phyloP scores from a whole-genome alignment of 768 basidiomycete species.

The Crepidotus variabilis region DNA sequence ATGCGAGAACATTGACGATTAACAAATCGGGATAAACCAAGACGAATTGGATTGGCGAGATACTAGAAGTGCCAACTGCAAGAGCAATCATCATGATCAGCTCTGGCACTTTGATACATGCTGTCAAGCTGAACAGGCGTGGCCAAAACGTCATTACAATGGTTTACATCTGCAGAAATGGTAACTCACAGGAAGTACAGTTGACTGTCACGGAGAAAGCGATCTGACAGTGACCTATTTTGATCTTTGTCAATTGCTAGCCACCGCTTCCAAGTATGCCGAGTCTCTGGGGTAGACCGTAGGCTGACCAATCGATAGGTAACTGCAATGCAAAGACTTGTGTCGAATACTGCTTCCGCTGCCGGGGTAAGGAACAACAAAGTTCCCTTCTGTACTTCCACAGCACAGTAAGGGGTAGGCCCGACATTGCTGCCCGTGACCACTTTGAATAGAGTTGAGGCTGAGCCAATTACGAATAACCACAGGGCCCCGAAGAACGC shows the following conservation, averaged over 20 bases:
- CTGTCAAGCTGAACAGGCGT: not conserved
- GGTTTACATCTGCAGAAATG: too few species aligned
- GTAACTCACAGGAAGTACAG: constrained; percentile 14
- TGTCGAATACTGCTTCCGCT: constrained; percentile 3
- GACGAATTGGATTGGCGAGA: not conserved
- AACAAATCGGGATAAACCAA: not conserved
- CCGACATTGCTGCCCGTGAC: constrained; percentile 2
- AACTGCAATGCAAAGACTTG: constrained; percentile 8
- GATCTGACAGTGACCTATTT: constrained; percentile 7
- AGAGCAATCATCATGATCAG: not conserved
- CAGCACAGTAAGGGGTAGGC: constrained; percentile 6
- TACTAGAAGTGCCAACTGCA: not conserved
- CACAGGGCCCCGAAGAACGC: constrained; percentile 4
- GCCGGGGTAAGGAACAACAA: constrained; percentile 2
- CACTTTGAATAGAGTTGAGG: constrained; percentile 3
- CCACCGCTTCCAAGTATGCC: not conserved
- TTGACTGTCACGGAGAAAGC: constrained; percentile 11
- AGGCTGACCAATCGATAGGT: not conserved
- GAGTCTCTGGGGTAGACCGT: not conserved
- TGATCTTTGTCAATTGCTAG: not conserved
- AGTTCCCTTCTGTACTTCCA: constrained; percentile 3
- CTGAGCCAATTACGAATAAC: constrained; percentile 6
- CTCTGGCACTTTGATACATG: not conserved
- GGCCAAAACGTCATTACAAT: not conserved
- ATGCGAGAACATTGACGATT: not conserved